Base-by-base conservation (phyloP, 805 yeast species). In the Debaryomyces maramus region DNA sequence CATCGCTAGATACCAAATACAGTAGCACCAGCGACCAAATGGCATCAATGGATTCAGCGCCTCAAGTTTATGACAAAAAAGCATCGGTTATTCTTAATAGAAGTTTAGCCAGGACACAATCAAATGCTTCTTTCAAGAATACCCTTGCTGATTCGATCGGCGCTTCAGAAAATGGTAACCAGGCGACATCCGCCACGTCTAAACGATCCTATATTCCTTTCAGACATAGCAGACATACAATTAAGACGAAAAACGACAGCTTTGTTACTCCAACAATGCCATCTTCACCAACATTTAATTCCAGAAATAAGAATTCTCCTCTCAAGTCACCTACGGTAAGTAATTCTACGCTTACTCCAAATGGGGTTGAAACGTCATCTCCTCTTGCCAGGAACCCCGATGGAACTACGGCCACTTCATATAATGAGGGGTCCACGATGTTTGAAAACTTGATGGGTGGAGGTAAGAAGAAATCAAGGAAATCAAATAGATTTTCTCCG, bases 1-100 rank as follows among this genome's bases (percentile, higher is more conserved):
- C 73, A 2, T 83, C 91, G 1, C 67, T 74, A 27, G 95, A 84
- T 45, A 84, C 91, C 0, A 72, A 70, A 37, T 69, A 72, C 22
- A 51, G 53, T 30, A 69, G 53, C 29, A 67, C 72, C 3, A 58
- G 60, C 34, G 66, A 72, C 18, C 65, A 68, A 17, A 59, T 72
- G 3, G 68, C 73, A 15, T 78, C 80, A n/a, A 71, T 73, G 46
- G 89, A 83, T 46, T 78, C 85, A 2, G 89, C 83, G 1, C 90
- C 93, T 0, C 85, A 81, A 52, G 74, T 85, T 0, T 85, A 85
- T 54, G 95, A 85, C 55, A 83, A 82, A 58, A 85, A 84, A 57
- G 93, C 85, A 1, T 80, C 88, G 20, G 76, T 80, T n/a, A 83
- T 85, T 34, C 67, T 85, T 55, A 85, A 83, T 54, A 68, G 83